Conservation (phyloP, 2,329 filamentous ascomycete genomes). For the Dendrostoma leiphaemia region DNA sequence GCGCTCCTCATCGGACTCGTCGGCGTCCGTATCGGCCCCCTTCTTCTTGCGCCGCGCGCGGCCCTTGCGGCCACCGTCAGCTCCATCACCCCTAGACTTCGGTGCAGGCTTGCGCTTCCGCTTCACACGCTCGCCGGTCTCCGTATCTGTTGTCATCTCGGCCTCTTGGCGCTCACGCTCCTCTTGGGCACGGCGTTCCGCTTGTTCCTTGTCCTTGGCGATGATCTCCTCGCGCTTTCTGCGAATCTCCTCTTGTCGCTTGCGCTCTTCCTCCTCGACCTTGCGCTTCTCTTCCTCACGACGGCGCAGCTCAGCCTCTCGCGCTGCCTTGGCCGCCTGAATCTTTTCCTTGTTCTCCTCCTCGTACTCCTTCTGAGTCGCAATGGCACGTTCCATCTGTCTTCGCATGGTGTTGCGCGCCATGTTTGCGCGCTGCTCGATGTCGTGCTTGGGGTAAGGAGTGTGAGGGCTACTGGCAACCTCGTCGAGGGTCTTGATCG, state of each 20-base stretch:
- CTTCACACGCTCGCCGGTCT: constrained; percentile 79
- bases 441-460: constrained; percentile 85
- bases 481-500: constrained; percentile 70
- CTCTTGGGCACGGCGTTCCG: constrained; percentile 69
- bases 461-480: constrained; percentile 64
- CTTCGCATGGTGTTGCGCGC: constrained; percentile 90
- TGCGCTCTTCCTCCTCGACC: constrained; percentile 66
- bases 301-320: constrained; percentile 75
- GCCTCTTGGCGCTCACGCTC: constrained; percentile 68
- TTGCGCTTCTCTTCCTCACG: constrained; percentile 75
- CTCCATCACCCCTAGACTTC: constrained; percentile 29
- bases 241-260: constrained; percentile 77
- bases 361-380: constrained; percentile 87
- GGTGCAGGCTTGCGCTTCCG: constrained; percentile 64
- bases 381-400: constrained; percentile 82
- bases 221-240: constrained; percentile 81
- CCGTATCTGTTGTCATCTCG: constrained; percentile 77
- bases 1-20: constrained; percentile 47
- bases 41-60: constrained; percentile 56
- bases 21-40: constrained; percentile 46
- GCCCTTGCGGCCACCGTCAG: constrained; percentile 33
- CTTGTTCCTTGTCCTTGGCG: constrained; percentile 70
- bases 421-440: constrained; percentile 97
- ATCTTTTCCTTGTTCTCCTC: constrained; percentile 89
- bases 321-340: constrained; percentile 72